Evolutionary conservation across 805 yeast genomes (phyloP).

Genomic region (Zygoascus bituminiphila): DNA sequence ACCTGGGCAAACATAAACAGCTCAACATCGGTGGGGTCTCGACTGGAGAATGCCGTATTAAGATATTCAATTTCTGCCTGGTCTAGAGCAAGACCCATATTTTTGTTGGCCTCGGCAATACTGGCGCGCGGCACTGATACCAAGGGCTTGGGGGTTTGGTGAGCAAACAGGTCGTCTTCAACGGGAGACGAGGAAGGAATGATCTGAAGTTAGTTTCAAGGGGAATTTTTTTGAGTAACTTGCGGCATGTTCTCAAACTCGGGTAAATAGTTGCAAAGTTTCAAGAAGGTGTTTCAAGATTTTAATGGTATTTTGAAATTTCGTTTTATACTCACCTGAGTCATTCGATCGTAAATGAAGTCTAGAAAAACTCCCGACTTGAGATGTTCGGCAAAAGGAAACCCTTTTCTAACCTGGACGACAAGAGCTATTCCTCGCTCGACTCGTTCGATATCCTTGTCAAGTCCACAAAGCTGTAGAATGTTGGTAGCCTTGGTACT

Average conservation of each 20-base stretch:
- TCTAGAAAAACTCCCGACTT: constrained; percentile 51
- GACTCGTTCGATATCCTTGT: constrained; percentile 61
- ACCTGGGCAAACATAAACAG: constrained; percentile 99
- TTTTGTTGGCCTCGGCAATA: constrained; percentile 66
- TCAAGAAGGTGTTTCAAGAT: constrained; percentile 7
- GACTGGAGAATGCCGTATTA: constrained; percentile 63
- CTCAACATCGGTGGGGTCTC: constrained; percentile 97
- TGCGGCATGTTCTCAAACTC: not conserved
- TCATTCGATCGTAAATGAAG: constrained; percentile 88
- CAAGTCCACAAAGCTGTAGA: constrained; percentile 78
- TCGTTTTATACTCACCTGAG: too few relatives aligned
- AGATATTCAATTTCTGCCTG: constrained; percentile 87
- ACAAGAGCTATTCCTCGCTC: constrained; percentile 84
- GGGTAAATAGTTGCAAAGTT: not conserved
- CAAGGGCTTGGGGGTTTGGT: constrained; percentile 75
- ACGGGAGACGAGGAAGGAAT: constrained; percentile 51
- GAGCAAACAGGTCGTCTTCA: constrained; percentile 63
- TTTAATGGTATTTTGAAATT: constrained; percentile 42
- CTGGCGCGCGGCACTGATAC: constrained; percentile 48
- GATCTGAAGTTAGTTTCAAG: too few relatives aligned
- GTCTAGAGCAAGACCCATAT: constrained; percentile 90
- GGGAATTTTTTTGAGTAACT: too few relatives aligned
- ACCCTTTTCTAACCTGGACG: constrained; percentile 62
- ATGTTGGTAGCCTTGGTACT: constrained; percentile 97
- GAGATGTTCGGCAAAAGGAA: constrained; percentile 51